Evolutionary conservation across 2,329 filamentous ascomycete genomes (phyloP), one percentile per base, ranked within the genome.

Genomic region (Clonostachys byssicola): DNA sequence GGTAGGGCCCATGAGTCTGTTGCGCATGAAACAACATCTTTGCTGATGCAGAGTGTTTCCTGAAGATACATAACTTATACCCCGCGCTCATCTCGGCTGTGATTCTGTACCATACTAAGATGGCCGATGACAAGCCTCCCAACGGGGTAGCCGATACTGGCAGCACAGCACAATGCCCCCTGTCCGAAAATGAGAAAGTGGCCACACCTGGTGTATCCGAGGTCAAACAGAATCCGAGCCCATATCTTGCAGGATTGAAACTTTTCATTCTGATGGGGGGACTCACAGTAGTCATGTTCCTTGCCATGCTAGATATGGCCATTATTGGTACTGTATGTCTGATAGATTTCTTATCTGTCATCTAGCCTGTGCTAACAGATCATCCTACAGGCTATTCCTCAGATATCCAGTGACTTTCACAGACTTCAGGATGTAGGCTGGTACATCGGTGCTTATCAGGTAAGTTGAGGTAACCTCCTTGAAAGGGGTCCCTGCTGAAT

Each of bases 381-480:
- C 13, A 9, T 7, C 6, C 23, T 30, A 9, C 7, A 67, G 64
- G 66, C 73, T 3, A 65, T 74, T 42, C 73, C 73, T 1, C 56
- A 61, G 40, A 78, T 79, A 49, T 77, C 74, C 1, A 71, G 63
- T 45, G 63, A 71, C 23, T 74, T 76, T 57, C 65, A 75, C 45
- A 66, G 68, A 12, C 60, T 79, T 1, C 56, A 63, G 10, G 75
- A 80, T 52, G 68, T 80, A 8, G 76, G 75, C 18, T 80, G 77
- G 77, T 80, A 80, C 51, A 70, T 66, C 2, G 70, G 69, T 40
- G 71, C 71, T 17, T 76, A 74, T 52, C 66, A 70, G 34, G 61
- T 78, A 39, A 58, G 67, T 18, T 72, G 60, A 61, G 64, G 54
- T 34, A 54, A 43, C 34, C 8, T 41, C 17, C 34, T 10, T 10